Evolutionary conservation across 2,329 filamentous ascomycete genomes (phyloP).

Genomic region (Podosphaera xanthii): DNA sequence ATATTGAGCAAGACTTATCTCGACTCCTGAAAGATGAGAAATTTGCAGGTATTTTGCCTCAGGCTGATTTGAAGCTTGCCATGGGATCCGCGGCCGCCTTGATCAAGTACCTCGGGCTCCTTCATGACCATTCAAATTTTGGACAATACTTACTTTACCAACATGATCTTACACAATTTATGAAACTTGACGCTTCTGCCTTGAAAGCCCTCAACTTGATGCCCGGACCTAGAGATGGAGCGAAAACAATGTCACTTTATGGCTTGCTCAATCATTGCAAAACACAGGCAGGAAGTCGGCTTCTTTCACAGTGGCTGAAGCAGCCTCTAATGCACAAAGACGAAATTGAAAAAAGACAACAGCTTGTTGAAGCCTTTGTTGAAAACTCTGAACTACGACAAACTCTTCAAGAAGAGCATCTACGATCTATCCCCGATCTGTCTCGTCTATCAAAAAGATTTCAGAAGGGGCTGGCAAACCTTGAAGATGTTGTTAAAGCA

Average conservation of each 20-base stretch:
- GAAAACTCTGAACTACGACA: constrained; percentile 82
- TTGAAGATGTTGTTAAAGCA: constrained; percentile 86
- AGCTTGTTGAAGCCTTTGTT: constrained; percentile 86
- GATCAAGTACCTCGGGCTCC: constrained; percentile 79
- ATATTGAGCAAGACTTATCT: constrained; percentile 88
- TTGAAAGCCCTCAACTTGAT: constrained; percentile 89
- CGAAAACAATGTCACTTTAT: constrained; percentile 94
- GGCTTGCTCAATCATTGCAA: constrained; percentile 94
- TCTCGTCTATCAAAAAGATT: constrained; percentile 89
- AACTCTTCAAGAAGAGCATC: constrained; percentile 89
- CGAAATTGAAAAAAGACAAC: constrained; percentile 78
- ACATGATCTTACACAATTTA: constrained; percentile 87
- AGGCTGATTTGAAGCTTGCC: constrained; percentile 81
- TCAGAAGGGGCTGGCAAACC: constrained; percentile 68
- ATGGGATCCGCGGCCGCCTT: constrained; percentile 87
- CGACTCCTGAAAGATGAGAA: constrained; percentile 72
- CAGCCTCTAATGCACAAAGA: constrained; percentile 81
- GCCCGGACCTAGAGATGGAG: constrained; percentile 80
- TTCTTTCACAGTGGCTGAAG: constrained; percentile 91
- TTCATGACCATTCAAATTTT: constrained; percentile 85
- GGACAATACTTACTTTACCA: constrained; percentile 95
- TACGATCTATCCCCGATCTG: constrained; percentile 79
- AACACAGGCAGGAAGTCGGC: constrained; percentile 71
- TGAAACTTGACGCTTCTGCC: constrained; percentile 92
- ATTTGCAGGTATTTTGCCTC: constrained; percentile 52